Conservation (phyloP, 2,329 filamentous ascomycete species). For the Aspergillaceae sp. region DNA sequence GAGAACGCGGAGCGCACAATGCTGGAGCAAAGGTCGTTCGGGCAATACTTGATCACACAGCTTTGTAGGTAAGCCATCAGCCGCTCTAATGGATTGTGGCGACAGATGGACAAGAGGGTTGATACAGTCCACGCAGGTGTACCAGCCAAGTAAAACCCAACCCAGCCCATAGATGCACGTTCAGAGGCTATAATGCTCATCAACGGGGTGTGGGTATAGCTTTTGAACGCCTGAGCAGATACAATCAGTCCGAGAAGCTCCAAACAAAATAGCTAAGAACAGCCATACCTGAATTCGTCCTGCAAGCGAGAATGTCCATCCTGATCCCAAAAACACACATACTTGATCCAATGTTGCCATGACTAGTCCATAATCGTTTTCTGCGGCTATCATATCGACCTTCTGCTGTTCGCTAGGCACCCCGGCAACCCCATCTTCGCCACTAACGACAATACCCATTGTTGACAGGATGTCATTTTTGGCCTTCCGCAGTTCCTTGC, state of each 20-base stretch:
- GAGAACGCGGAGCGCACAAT: conserved; percentile 20
- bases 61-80: conserved; percentile 22
- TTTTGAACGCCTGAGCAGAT: conserved; percentile 27
- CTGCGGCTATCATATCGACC: conserved; percentile 29
- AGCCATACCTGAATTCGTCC: conserved; percentile 30
- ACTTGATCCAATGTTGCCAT: conserved; percentile 35
- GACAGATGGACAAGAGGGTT: conserved; percentile 28
- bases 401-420: conserved; percentile 31
- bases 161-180: conserved; percentile 22
- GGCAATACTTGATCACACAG: conserved; percentile 14
- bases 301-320: conserved; percentile 34
- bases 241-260: not conserved
- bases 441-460: conserved; percentile 41
- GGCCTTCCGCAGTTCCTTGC: conserved; percentile 36
- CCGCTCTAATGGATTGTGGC: conserved; percentile 31
- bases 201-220: conserved; percentile 29
- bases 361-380: conserved; percentile 37
- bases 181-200: conserved; percentile 31
- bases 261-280: not conserved
- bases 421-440: conserved; percentile 29
- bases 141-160: conserved; percentile 34
- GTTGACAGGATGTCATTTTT: conserved; percentile 45
- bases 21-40: conserved; percentile 18
- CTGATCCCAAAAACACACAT: conserved; percentile 32
- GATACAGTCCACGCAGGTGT: conserved; percentile 33